Conservation (phyloP, 73 alveolate species). For the Stentor coeruleus region DNA sequence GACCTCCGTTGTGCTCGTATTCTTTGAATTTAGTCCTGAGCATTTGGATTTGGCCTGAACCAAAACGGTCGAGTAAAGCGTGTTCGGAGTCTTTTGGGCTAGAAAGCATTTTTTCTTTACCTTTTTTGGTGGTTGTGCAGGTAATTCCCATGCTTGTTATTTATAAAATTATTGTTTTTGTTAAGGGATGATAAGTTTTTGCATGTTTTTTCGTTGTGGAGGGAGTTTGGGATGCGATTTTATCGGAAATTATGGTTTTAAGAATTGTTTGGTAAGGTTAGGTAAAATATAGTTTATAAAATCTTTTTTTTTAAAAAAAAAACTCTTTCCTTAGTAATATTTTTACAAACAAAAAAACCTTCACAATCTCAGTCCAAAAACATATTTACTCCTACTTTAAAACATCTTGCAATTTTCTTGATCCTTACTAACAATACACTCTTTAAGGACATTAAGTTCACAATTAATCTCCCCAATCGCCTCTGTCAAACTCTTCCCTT, state of each 20-base stretch:
- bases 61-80: conserved; percentile 14
- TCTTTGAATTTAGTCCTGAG: conserved; percentile 8
- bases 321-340: no score
- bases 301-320: no score
- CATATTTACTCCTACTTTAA: no score
- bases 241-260: no score
- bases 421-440: conserved; percentile 5
- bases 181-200: no score
- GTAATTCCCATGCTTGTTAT: not conserved
- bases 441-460: conserved; percentile 15
- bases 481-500: conserved; percentile 1
- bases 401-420: not conserved
- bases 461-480: not conserved
- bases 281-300: no score
- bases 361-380: no score
- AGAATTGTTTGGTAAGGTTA: no score
- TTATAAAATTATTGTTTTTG: no score
- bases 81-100: not conserved
- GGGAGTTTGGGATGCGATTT: no score
- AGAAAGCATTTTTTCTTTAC: not conserved
- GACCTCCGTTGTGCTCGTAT: not conserved
- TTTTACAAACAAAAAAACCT: no score
- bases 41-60: not conserved
- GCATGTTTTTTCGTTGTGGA: no score
- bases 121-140: not conserved